These are phyloP conservation scores for Blastobotrys aristatus DNA, from an alignment of 1,139 yeast genomes.

Conservation along the genomic window DNA sequence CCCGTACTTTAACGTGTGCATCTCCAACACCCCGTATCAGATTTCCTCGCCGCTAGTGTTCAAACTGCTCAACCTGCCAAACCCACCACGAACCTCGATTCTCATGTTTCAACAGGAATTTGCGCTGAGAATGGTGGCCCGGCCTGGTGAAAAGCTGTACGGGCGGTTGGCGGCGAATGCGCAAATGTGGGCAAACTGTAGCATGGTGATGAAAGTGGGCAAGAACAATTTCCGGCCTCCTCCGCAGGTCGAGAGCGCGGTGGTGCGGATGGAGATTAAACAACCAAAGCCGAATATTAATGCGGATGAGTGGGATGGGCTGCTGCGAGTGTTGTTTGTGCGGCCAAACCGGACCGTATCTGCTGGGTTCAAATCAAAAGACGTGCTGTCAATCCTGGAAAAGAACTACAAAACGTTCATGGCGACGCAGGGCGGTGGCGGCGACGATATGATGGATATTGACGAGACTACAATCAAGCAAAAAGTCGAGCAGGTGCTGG, in stretches of 20 bases:
- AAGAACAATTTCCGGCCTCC: constrained; percentile 97
- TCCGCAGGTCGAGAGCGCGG: constrained; percentile 96
- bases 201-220: constrained; percentile 98
- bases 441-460: constrained; percentile 42
- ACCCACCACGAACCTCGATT: constrained; percentile 91
- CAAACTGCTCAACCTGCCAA: constrained; percentile 82
- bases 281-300: constrained; percentile 88
- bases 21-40: constrained; percentile 96
- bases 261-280: constrained; percentile 88
- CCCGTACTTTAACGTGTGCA: constrained; percentile 93
- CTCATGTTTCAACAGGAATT: constrained; percentile 98
- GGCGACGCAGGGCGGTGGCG: constrained; percentile 39
- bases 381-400: constrained; percentile 79
- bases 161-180: constrained; percentile 94
- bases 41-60: constrained; percentile 95
- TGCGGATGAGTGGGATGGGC: constrained; percentile 95
- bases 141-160: constrained; percentile 91
- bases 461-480: constrained; percentile 43
- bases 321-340: constrained; percentile 82
- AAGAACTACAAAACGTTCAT: constrained; percentile 80
- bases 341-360: constrained; percentile 90
- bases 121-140: constrained; percentile 84
- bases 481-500: constrained; percentile 61
- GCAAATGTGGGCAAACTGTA: constrained; percentile 98
- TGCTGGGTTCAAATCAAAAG: constrained; percentile 83